Base-by-base conservation (phyloP, 441 rosid species). In the Sinapis alba region DNA sequence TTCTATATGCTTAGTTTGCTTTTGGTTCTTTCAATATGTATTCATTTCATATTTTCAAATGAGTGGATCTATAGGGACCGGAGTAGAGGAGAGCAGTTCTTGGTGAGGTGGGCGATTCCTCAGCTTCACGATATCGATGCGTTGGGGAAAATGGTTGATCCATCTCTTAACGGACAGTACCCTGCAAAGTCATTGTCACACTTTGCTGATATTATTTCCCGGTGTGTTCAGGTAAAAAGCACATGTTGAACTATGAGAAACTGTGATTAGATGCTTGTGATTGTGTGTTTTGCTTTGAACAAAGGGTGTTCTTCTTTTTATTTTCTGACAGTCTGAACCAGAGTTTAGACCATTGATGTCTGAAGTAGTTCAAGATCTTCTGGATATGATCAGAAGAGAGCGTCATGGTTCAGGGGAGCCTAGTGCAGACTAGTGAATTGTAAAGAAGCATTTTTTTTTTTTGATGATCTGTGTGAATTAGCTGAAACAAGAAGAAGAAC, bases 91-190 rank as follows among this genome's bases (percentile, higher is more conserved):
- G 63, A 59, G 38, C 63, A 59, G 63, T 59, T 59, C 4, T 15
- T 59, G 13, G 63, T 59, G 63, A 59, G 63, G 28, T 59, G 63
- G 63, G 63, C 63, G 15, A 59, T 59, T 18, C 63, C 63, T 16
- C 63, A 59, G 38, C 38, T 59, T 28, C 63, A 96, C 30, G 99
- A 96, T 82, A 94, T 96, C 2, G 87, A 94, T 81, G 93, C 97
- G 62, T 82, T 96, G 72, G 86, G 93, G 10, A 86, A 88, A 73
- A 96, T 96, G 99, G 99, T 94, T 61, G 99, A 96, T 80, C 92
- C 98, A 77, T 86, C 89, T 75, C 94, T 96, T 10, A 79, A 83
- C 10, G 90, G 98, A 80, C 82, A 88, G 51, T 92, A 90, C 72
- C 88, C 96, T 26, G 89, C 94, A 70, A 96, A 96, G 81, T 90